Conservation (phyloP, 305 asterid genomes). For the Lippia alba region DNA sequence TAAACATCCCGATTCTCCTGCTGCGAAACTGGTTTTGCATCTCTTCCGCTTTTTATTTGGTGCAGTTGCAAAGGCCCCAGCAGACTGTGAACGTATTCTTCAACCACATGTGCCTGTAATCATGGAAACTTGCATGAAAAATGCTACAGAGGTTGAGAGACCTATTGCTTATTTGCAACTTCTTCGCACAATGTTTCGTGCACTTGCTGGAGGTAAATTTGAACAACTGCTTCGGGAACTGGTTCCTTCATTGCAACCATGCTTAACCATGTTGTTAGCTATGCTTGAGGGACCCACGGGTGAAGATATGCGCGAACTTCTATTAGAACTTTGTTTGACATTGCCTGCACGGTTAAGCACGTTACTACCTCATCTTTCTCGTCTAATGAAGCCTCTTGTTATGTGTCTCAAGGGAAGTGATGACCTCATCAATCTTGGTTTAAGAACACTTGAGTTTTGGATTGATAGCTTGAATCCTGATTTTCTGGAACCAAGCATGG, state of each 20-base stretch:
- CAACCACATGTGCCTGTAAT: conserved; percentile 95
- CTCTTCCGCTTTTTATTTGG: conserved; percentile 89
- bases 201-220: conserved; percentile 98
- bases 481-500: conserved; percentile 99
- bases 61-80: conserved; percentile 95
- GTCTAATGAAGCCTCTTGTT: conserved; percentile 97
- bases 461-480: conserved; percentile 99
- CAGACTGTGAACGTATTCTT: conserved; percentile 97
- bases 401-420: conserved; percentile 98
- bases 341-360: conserved; percentile 98
- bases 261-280: conserved; percentile 87
- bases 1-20: conserved; percentile 98
- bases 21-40: conserved; percentile 97
- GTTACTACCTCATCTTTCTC: conserved; percentile 93
- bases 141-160: conserved; percentile 89
- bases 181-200: conserved; percentile 96
- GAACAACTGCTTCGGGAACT: conserved; percentile 91
- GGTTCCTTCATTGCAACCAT: conserved; percentile 87
- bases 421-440: conserved; percentile 91
- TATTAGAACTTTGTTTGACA: conserved; percentile 89
- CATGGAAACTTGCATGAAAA: conserved; percentile 98
- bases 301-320: conserved; percentile 92
- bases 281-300: conserved; percentile 99
- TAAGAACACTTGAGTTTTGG: conserved; percentile 99
- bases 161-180: conserved; percentile 96